Conservation (phyloP, 352 stramenopile genomes). For the Phytophthora fragariae region DNA sequence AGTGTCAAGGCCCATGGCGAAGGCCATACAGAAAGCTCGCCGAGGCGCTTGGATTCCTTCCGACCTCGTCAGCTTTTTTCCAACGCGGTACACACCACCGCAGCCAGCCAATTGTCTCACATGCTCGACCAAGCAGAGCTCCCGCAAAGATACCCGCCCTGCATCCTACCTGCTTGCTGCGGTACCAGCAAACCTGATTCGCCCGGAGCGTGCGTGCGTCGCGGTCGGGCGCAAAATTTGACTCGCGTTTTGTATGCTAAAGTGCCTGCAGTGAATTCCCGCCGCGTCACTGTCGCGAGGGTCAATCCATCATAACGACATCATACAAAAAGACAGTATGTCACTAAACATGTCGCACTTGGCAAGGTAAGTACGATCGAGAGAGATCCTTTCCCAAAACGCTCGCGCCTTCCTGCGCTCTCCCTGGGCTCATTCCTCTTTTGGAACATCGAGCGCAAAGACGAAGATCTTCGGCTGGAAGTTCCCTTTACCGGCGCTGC, state of each 20-base stretch:
- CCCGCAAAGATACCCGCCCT: too few relatives aligned
- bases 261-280: not conserved
- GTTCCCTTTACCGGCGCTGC: slow-evolving; percentile 37
- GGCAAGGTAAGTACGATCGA: not conserved
- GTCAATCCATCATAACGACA: not conserved
- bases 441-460: slow-evolving; percentile 47
- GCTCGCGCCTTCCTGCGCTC: not conserved
- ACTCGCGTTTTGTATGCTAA: slow-evolving; percentile 18
- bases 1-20: not conserved
- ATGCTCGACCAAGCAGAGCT: slow-evolving; percentile 11
- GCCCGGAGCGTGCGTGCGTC: slow-evolving; percentile 15
- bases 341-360: slow-evolving; percentile 13
- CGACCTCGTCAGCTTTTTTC: slow-evolving; percentile 12
- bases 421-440: slow-evolving; percentile 33
- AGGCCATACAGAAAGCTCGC: slow-evolving; percentile 25
- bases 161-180: not conserved
- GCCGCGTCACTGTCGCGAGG: not conserved
- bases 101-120: slow-evolving; percentile 14
- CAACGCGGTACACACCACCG: not conserved
- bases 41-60: slow-evolving; percentile 10
- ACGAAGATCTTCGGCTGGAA: slow-evolving; percentile 54
- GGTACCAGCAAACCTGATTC: slow-evolving; percentile 25
- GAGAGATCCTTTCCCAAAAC: slow-evolving; percentile 26
- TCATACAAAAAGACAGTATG: slow-evolving; percentile 19
- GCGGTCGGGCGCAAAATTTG: slow-evolving; percentile 11